Evolutionary conservation across 148 eudicot genomes (phyloP).

Genomic region (Silene conica): DNA sequence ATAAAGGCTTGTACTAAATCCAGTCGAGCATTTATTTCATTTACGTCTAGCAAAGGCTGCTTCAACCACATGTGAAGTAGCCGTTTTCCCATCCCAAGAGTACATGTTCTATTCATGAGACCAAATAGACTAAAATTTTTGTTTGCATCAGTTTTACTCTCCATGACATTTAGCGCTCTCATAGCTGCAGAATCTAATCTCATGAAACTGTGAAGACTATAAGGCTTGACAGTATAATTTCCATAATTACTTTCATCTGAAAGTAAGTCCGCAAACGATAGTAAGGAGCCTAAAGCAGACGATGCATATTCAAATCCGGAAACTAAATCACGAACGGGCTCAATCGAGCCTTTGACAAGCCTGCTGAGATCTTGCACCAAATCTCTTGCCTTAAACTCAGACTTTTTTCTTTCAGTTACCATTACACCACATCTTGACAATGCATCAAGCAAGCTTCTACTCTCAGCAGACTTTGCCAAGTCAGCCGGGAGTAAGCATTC

Average conservation of each 20-base stretch:
- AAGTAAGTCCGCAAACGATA: constrained; percentile 78
- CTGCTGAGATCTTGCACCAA: constrained; percentile 86
- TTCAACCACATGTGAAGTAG: constrained; percentile 95
- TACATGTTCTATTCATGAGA: constrained; percentile 95
- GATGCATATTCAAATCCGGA: constrained; percentile 81
- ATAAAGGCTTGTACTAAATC: constrained; percentile 92
- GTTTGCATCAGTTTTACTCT: constrained; percentile 96
- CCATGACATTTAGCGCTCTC: constrained; percentile 95
- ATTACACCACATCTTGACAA: constrained; percentile 88
- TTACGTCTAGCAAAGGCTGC: constrained; percentile 84
- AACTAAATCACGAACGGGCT: constrained; percentile 82
- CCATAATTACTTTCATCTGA: constrained; percentile 84
- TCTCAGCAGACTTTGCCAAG: constrained; percentile 53
- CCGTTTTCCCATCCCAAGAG: constrained; percentile 99
- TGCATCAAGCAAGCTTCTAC: constrained; percentile 69
- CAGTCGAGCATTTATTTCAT: constrained; percentile 72
- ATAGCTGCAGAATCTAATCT: constrained; percentile 97
- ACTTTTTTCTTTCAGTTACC: constrained; percentile 86
- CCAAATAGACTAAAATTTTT: constrained; percentile 94
- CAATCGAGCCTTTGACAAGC: constrained; percentile 85
- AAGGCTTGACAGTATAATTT: constrained; percentile 50
- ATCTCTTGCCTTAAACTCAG: constrained; percentile 77
- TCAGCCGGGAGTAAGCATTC: constrained; percentile 89
- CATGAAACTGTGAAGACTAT: constrained; percentile 74
- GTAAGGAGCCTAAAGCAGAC: constrained; percentile 65